phyloP scores from a whole-genome alignment of 441 rosid species.

The Euphorbia corollata region DNA sequence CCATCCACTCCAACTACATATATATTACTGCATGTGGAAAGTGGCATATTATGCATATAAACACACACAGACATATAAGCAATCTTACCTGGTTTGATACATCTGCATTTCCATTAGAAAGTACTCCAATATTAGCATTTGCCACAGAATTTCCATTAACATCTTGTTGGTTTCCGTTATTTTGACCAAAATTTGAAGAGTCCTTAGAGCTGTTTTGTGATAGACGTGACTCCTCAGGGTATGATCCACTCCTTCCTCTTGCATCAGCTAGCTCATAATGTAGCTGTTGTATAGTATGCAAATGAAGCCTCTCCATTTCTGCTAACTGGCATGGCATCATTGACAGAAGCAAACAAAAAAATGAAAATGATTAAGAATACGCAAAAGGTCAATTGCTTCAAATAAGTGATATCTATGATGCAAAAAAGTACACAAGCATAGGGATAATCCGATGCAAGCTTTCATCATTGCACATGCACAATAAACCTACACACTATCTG shows the following conservation, averaged over 20 bases:
- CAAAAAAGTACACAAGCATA: background rate
- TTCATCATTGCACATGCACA: background rate
- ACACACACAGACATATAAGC: background rate
- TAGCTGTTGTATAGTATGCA: slow-evolving; percentile 81
- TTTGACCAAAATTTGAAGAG: slow-evolving; percentile 49
- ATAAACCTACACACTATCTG: background rate
- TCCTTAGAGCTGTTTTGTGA: slow-evolving; percentile 47
- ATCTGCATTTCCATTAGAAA: slow-evolving; percentile 48
- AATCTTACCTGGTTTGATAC: slow-evolving; percentile 49
- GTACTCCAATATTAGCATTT: slow-evolving; percentile 28
- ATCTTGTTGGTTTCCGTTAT: slow-evolving; percentile 48
- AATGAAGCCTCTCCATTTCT: slow-evolving; percentile 85
- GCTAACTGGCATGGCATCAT: slow-evolving; percentile 47
- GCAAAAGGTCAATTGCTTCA: background rate
- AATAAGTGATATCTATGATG: background rate
- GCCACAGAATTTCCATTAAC: slow-evolving; percentile 36
- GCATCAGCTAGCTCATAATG: slow-evolving; percentile 69
- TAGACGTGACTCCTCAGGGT: slow-evolving; percentile 41
- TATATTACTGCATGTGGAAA: too few species aligned
- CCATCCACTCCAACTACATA: background rate
- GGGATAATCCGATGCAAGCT: background rate
- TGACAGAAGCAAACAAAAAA: slow-evolving; percentile 17
- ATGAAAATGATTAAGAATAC: background rate
- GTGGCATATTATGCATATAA: too few species aligned
- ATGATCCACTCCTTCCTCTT: slow-evolving; percentile 61